Evolutionary conservation across 306 rosid species (phyloP), one percentile per base, ranked within the genome.

Genomic region (Lathyrus sativus): DNA sequence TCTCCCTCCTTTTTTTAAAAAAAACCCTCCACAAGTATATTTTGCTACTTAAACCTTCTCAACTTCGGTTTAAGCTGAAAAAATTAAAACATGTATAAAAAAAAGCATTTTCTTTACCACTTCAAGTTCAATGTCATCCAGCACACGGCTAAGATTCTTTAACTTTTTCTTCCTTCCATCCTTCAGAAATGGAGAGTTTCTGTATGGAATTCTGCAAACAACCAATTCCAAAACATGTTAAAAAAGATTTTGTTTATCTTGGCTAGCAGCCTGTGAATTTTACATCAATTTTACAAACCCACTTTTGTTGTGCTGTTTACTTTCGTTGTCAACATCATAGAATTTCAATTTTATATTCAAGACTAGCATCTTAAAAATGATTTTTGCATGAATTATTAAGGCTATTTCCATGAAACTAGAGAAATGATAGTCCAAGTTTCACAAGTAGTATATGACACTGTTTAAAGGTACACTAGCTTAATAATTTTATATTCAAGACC

Each of bases 101-200:
- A 57, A 63, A 76, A 22, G 12, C 19, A 70, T 72, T 35, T 81
- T 65, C 65, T 82, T 79, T 56, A 91, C 95, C 84, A 76, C 74
- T 74, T 89, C 96, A 62, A 78, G 83, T 64, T 80, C 87, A 72
- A 91, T 58, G 70, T 82, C 95, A 68, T 78, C 88, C 82, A 80
- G 78, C 57, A 67, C 55, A 65, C 44, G 45, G 73, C 80, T 76
- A 66, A 35, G 42, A 44, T 77, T 82, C 75, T 76, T 82, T 11
- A 83, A 68, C 64, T 78, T 77, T 72, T 55, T 68, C 63, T 68
- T 69, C 62, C 71, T 79, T 62, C 77, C 77, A 74, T 73, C 80
- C 51, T 83, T 83, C 66, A 19, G 67, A 46, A 71, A 78, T n/a
- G 84, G 62, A 71, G 85, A 81, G 81, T 67, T 76, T 41, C 71